Conservation (phyloP, 306 rosid genomes). For the Cicer cuneatum region DNA sequence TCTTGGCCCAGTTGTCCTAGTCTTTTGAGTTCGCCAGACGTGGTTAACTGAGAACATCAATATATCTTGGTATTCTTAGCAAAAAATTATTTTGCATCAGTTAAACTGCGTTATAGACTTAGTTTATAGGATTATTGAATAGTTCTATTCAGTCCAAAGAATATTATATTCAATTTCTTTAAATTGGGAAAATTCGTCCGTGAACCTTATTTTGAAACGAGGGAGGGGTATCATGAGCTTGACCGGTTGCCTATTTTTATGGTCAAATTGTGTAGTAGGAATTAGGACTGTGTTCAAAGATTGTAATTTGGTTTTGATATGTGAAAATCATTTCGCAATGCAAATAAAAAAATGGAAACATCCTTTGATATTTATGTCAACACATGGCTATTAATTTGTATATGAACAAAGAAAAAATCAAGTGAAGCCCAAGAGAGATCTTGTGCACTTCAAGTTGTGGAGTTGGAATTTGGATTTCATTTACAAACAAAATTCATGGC, state of each 20-base stretch:
- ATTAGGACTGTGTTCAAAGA: background rate
- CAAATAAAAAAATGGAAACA: slow-evolving; percentile 1
- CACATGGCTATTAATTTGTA: too few relatives aligned
- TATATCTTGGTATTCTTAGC: slow-evolving; percentile 13
- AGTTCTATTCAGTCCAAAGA: background rate
- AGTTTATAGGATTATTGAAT: background rate
- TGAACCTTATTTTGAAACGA: background rate
- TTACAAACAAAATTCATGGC: slow-evolving; percentile 11
- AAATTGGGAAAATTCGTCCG: background rate
- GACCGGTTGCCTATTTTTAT: too few relatives aligned
- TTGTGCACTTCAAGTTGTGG: background rate
- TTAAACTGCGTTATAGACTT: background rate
- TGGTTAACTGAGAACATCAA: background rate
- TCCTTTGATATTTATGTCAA: background rate
- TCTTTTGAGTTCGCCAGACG: background rate
- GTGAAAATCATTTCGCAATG: background rate
- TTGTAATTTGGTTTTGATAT: slow-evolving; percentile 7
- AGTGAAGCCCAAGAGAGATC: background rate
- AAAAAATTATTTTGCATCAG: background rate
- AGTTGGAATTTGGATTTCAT: slow-evolving; percentile 18
- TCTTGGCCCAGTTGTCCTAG: background rate
- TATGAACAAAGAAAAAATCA: too few relatives aligned
- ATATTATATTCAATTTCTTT: background rate
- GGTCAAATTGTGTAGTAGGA: background rate
- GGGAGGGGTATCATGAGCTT: too few relatives aligned